Conservation (phyloP, 2,329 filamentous ascomycete genomes). For the Xylariaceae sp. region DNA sequence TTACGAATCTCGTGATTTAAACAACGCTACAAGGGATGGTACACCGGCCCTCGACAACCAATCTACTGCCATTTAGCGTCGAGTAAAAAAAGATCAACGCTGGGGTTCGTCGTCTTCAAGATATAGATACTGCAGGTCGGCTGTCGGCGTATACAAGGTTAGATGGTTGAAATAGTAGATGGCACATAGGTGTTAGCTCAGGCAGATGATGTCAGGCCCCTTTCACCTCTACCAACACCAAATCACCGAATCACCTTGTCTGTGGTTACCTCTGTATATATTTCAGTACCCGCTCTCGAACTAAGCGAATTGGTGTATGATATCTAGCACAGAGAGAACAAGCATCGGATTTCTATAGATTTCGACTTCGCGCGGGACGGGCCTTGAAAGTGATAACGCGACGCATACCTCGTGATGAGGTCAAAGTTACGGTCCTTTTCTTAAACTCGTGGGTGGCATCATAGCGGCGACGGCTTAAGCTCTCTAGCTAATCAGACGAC, state of each 20-base stretch:
- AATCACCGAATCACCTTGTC: slow-evolving; percentile 15
- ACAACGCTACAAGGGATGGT: too few relatives aligned
- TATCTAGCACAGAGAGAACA: too few relatives aligned
- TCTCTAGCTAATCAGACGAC: slow-evolving; percentile 12
- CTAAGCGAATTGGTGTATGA: too few relatives aligned
- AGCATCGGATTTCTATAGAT: slow-evolving; percentile 6
- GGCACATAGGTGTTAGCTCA: slow-evolving; percentile 18
- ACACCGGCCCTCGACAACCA: too few relatives aligned
- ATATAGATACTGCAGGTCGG: too few relatives aligned
- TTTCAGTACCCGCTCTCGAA: slow-evolving; percentile 7
- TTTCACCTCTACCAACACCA: slow-evolving; percentile 22
- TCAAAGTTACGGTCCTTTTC: background rate
- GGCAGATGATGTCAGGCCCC: slow-evolving; percentile 33
- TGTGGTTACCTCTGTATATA: slow-evolving; percentile 15
- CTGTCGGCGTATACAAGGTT: slow-evolving; percentile 11
- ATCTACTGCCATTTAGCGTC: too few relatives aligned
- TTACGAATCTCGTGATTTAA: too few relatives aligned
- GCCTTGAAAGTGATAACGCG: slow-evolving; percentile 3
- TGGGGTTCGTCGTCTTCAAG: too few relatives aligned
- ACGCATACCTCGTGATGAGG: background rate
- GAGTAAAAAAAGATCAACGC: too few relatives aligned
- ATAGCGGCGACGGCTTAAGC: background rate
- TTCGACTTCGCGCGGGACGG: background rate
- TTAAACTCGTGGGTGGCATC: background rate
- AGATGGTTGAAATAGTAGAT: slow-evolving; percentile 5